Evolutionary conservation across 148 eudicot genomes (phyloP).

Genomic region (Heliosperma pusillum): DNA sequence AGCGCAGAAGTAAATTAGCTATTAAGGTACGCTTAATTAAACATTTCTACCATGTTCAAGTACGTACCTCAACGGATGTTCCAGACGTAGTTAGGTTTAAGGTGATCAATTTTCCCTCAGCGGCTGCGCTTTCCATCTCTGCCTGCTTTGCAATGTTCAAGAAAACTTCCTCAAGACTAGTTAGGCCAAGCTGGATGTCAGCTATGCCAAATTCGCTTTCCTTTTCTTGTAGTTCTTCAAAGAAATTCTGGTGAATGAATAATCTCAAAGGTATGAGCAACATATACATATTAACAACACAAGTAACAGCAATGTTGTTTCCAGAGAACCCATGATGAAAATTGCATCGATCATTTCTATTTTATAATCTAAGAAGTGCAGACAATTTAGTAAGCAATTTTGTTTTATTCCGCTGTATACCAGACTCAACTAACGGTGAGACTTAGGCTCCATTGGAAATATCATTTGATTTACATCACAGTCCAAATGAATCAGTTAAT

Average conservation of each 20-base stretch:
- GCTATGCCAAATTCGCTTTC: slow-evolving; percentile 67
- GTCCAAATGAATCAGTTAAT: neutral
- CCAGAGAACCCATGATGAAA: neutral
- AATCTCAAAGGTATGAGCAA: slow-evolving; percentile 7
- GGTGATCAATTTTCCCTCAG: slow-evolving; percentile 69
- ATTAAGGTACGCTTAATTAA: too few relatives aligned
- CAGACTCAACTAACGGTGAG: neutral
- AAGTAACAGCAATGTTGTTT: neutral
- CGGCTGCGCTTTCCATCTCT: slow-evolving; percentile 81
- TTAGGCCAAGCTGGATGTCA: slow-evolving; percentile 88
- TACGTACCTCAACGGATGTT: slow-evolving; percentile 59
- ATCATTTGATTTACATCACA: neutral
- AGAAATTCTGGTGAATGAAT: slow-evolving; percentile 48
- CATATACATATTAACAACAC: neutral
- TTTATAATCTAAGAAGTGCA: neutral
- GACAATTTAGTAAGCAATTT: neutral
- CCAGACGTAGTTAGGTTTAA: slow-evolving; percentile 65
- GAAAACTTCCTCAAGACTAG: slow-evolving; percentile 94
- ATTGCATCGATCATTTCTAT: neutral
- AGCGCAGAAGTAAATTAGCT: neutral
- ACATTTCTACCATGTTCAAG: too few relatives aligned
- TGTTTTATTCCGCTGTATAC: neutral
- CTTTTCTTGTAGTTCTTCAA: slow-evolving; percentile 78
- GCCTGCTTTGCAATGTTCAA: slow-evolving; percentile 84
- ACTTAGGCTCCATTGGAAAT: too few relatives aligned